A percentile compares a stretch with the other conserved stretches of the same genome.
These are phyloP conservation scores for Echium plantagineum DNA, from an alignment of 257 asterid genomes.

Conservation along the genomic window DNA sequence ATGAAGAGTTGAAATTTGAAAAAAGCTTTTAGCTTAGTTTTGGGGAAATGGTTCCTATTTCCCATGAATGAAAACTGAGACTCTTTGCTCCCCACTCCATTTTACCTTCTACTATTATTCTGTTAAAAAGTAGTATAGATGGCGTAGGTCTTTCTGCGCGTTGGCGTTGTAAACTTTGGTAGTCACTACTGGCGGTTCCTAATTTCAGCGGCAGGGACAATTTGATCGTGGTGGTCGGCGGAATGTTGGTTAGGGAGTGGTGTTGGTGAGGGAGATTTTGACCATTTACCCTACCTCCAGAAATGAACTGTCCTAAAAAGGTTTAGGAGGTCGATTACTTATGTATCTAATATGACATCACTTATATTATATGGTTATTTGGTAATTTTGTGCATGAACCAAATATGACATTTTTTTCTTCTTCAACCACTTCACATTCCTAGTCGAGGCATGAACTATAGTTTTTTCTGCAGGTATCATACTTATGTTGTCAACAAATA, in stretches of 20 bases:
- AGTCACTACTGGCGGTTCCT: too few species aligned
- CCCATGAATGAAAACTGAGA: neutral
- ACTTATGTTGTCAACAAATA: neutral
- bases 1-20: neutral
- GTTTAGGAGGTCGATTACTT: neutral
- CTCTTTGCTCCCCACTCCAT: neutral
- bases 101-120: neutral
- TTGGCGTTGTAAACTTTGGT: too few species aligned
- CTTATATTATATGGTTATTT: too few species aligned
- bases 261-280: too few species aligned
- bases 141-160: neutral
- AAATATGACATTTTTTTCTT: neutral
- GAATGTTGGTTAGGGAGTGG: too few species aligned
- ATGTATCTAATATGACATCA: neutral
- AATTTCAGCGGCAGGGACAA: too few species aligned
- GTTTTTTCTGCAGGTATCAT: neutral
- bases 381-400: neutral
- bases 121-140: too few species aligned
- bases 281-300: too few species aligned
- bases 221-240: too few species aligned
- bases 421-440: neutral
- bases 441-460: neutral
- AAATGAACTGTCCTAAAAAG: too few species aligned
- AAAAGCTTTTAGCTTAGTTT: neutral
- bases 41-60: neutral